A percentile compares a stretch with the other conserved stretches of the same genome.
These are phyloP conservation scores for Fragilaria radians DNA, from an alignment of 108 stramenopile species.

Conservation along the genomic window DNA sequence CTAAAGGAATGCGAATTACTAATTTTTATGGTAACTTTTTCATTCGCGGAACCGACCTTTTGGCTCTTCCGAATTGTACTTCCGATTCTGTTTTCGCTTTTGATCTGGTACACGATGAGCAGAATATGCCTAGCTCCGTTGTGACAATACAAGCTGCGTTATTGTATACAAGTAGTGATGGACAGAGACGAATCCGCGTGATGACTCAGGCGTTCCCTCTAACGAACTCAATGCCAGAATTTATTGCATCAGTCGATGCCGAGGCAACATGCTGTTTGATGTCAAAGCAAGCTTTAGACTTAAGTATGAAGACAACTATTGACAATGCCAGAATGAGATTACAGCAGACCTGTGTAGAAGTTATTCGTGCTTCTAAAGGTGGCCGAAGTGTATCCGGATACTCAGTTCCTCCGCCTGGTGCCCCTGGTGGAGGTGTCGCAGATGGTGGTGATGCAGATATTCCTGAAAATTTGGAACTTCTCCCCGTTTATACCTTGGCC, in stretches of 20 bases:
- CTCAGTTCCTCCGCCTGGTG: conserved; percentile 20
- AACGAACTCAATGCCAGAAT: conserved; percentile 57
- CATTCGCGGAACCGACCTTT: conserved; percentile 94
- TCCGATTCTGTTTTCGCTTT: conserved; percentile 91
- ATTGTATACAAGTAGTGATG: conserved; percentile 93
- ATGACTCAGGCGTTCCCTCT: conserved; percentile 92
- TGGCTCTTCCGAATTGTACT: conserved; percentile 94
- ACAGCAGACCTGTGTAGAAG: conserved; percentile 76
- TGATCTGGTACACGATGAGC: conserved; percentile 92
- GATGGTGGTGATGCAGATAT: conserved; percentile 47
- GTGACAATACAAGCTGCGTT: conserved; percentile 94
- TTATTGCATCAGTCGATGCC: conserved; percentile 73
- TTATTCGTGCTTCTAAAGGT: conserved; percentile 61
- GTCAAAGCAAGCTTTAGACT: conserved; percentile 88
- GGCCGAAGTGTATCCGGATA: conserved; percentile 61
- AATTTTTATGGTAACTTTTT: conserved; percentile 97
- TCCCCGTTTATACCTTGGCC: conserved; percentile 94
- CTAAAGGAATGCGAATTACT: conserved; percentile 89
- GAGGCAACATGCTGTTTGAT: conserved; percentile 76
- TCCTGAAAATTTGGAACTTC: conserved; percentile 71
- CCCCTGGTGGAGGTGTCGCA: too few species aligned
- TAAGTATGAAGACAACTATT: conserved; percentile 81
- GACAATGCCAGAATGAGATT: conserved; percentile 87
- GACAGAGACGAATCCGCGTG: conserved; percentile 96
- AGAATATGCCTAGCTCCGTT: conserved; percentile 63